Evolutionary conservation across 2,329 filamentous ascomycete genomes (phyloP), one percentile per base, ranked within the genome.

Genomic region (Monilinia laxa): DNA sequence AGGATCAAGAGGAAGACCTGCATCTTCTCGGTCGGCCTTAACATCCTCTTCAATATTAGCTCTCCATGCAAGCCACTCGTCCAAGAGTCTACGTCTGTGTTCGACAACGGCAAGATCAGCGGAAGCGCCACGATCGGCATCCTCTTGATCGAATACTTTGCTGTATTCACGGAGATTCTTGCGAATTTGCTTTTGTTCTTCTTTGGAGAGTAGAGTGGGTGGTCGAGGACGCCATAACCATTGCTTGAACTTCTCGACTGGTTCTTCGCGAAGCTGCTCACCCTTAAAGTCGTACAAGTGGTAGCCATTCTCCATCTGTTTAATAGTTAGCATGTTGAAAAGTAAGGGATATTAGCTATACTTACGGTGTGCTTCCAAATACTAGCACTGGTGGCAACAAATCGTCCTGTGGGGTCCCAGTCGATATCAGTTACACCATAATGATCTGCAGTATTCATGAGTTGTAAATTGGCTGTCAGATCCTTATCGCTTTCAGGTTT

Each of bases 121-220:
- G 66, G 92, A 94, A 70, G 93, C 94, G 76, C 93, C 93, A 77
- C 94, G 93, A 77, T 96, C 93, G 71, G 90, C 87, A 80, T 99
- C 96, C 78, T 97, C 90, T 81, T 97, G 92, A 74, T 99, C 95
- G 79, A 99, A 99, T 71, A 91, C 84, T 77, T 92, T 91, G 79
- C 89, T 92, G 87, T 97, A 99, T 80, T 98, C 95, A 73, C 94
- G 91, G 65, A 99, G 88, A 81, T 97, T 99, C 87, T 97, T 97
- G 82, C 96, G 94, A 76, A 98, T 92, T 76, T 90, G 86, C 85
- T 97, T 96, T 83, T 98, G 95, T 83, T 99, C 94, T 70, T 98
- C 94, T 82, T 97, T 97, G 79, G 86, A 89, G 67, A 99, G 90
- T 70, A 99, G 87, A n/a, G 92, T 95, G 10, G 91, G 79, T 25